Conservation (phyloP, 139 green algal species). For the Gonium pectorale region DNA sequence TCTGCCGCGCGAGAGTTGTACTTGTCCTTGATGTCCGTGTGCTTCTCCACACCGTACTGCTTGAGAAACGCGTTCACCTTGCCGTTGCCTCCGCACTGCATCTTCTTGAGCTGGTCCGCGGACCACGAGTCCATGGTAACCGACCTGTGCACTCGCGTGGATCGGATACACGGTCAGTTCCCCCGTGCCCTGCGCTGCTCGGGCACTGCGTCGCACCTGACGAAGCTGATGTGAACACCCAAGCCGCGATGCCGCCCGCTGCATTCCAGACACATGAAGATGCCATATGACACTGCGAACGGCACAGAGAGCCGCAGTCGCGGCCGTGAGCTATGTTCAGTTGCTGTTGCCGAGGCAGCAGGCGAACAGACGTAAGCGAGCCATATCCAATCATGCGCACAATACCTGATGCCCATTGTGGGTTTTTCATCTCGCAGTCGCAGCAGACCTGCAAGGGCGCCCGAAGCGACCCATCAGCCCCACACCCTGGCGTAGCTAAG, state of each 20-base stretch:
- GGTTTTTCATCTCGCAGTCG: conserved; percentile 95
- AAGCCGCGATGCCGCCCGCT: conserved; percentile 94
- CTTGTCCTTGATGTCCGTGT: conserved; percentile 92
- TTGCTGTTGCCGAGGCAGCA: conserved; percentile 53
- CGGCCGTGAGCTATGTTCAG: conserved; percentile 16
- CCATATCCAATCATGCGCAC: background rate
- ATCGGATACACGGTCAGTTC: too few relatives aligned
- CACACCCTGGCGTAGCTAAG: background rate
- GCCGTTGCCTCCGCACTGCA: conserved; percentile 94
- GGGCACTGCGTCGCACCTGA: conserved; percentile 76
- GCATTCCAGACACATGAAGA: conserved; percentile 99
- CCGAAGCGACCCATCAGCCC: background rate
- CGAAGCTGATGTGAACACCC: conserved; percentile 98
- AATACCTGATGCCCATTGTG: conserved; percentile 92
- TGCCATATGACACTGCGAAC: conserved; percentile 90
- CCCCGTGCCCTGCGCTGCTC: too few relatives aligned
- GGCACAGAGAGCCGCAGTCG: too few relatives aligned
- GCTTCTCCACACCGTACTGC: conserved; percentile 93
- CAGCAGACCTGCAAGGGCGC: conserved; percentile 82
- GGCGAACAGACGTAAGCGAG: background rate
- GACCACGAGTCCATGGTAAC: conserved; percentile 98
- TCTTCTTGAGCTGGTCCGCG: conserved; percentile 92
- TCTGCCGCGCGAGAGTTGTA: conserved; percentile 92
- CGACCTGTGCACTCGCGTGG: conserved; percentile 71
- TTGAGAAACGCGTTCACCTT: conserved; percentile 91